Base-by-base conservation (phyloP, 805 yeast genomes). In the Metschnikowia baotianmanensis region DNA sequence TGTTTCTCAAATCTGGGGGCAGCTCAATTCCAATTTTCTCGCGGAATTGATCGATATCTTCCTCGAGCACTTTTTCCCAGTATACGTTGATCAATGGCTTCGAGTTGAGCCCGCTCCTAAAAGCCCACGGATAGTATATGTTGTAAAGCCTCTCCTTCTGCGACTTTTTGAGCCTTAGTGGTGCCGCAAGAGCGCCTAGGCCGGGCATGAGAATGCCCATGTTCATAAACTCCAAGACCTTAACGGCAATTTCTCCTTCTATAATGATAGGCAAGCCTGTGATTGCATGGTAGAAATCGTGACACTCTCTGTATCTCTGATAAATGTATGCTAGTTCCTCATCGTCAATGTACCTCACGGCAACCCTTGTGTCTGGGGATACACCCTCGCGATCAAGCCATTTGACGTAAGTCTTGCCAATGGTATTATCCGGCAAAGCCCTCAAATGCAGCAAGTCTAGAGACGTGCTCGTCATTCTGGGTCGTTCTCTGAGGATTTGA, bases 131-230 rank as follows among this genome's bases (percentile, higher is more conserved):
- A 50, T 88, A 76, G 58, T 86, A 91, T 10, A 83, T 76, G 26
- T 78, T 76, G 43, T 76, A 67, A 47, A 91, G 71, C 36, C 90
- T 68, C 40, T 74, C 64, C 43, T 81, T 78, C 54, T 87, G 89
- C 36, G 73, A 68, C 2, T 72, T 63, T 40, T 77, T 80, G 43
- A 91, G 72, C 46, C 90, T 76, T 54, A 84, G 73, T 1, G 96
- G 96, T 3, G 96, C 96, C 48, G 88, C 76, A n/a, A 86, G 52
- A 0, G 96, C 90, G 0, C 96, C 97, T 36, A 93, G 60, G 0
- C 96, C 96, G 3, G 96, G 89, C 95, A 91, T 90, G 11, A 97
- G 97, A 32, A 93, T 78, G 4, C 95, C 95, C 44, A 91, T 76
- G 60, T 93, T 91, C 56, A 93, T 83, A 55, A 82, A 95, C 62